Percentiles rank a stretch among this genome's conserved stretches.
These are phyloP conservation scores for Fragaria vesca DNA, from an alignment of 306 rosid species.

Conservation along the genomic window DNA sequence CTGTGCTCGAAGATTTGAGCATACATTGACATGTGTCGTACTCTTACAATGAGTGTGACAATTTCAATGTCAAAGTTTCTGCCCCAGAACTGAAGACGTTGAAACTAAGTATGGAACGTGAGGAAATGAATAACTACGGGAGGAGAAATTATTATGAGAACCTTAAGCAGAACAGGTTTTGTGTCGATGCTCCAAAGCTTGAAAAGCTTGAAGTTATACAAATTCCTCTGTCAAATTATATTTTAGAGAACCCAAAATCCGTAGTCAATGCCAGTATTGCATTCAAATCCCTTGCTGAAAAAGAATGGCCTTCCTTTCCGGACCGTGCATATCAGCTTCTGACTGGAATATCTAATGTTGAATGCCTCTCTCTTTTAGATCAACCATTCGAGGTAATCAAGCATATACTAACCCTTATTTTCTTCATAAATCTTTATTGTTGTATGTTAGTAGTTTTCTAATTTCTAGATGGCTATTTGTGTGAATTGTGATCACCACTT, in stretches of 20 bases:
- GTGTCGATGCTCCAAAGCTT: not conserved
- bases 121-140: not conserved
- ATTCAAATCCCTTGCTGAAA: not conserved
- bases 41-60: no score
- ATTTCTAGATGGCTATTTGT: no score
- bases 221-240: not conserved
- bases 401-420: not conserved
- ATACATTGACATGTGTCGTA: not conserved
- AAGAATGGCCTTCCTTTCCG: not conserved
- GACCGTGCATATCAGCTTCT: not conserved
- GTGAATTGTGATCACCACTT: no score
- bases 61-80: not conserved
- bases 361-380: not conserved
- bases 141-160: no score
- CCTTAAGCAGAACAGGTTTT: no score
- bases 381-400: not conserved
- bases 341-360: not conserved
- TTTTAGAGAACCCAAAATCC: not conserved
- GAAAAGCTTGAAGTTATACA: not conserved
- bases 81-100: not conserved
- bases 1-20: not conserved
- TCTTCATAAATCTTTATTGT: no score
- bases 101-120: not conserved
- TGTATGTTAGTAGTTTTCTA: no score
- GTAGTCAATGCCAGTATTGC: not conserved